Evolutionary conservation across 768 basidiomycete genomes (phyloP).

Genomic region (Neoboletus magnificus): DNA sequence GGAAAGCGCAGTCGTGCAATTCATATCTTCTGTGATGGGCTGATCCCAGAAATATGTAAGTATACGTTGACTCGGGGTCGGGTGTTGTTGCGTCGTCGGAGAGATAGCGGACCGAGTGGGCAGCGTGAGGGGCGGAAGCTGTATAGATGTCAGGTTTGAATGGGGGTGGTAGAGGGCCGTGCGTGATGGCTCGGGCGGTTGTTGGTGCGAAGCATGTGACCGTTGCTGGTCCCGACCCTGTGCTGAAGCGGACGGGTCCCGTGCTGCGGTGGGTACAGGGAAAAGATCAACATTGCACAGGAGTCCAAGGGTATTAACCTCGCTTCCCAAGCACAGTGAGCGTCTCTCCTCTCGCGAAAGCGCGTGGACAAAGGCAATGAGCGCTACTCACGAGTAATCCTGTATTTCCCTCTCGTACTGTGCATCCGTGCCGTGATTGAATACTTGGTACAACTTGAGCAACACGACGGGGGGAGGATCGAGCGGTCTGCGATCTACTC

Average conservation of each 20-base stretch:
- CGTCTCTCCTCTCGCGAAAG: neutral
- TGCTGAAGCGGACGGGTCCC: neutral
- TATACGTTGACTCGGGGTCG: constrained; percentile 31
- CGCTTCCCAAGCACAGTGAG: constrained; percentile 37
- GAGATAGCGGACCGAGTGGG: constrained; percentile 10
- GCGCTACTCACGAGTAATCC: constrained; percentile 44
- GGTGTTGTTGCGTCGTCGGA: constrained; percentile 4
- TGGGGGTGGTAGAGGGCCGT: constrained; percentile 13
- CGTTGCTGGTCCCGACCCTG: constrained; percentile 14
- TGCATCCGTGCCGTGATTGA: constrained; percentile 36
- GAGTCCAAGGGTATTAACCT: constrained; percentile 60
- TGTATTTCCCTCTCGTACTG: constrained; percentile 48
- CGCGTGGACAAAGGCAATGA: neutral
- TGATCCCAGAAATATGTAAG: constrained; percentile 41
- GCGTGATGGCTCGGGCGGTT: constrained; percentile 6
- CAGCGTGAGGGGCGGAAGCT: constrained; percentile 21
- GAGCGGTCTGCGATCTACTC: constrained; percentile 61
- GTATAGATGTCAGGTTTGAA: constrained; percentile 14
- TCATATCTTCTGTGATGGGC: constrained; percentile 43
- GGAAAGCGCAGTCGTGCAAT: constrained; percentile 49
- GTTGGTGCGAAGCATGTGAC: constrained; percentile 6
- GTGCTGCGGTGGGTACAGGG: constrained; percentile 42
- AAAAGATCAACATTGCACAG: constrained; percentile 79
- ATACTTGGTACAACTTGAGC: constrained; percentile 49
- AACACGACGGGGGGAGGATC: constrained; percentile 63